Conservation (phyloP, 371 early-diverging fungal species). For the Coemansia sp. region DNA sequence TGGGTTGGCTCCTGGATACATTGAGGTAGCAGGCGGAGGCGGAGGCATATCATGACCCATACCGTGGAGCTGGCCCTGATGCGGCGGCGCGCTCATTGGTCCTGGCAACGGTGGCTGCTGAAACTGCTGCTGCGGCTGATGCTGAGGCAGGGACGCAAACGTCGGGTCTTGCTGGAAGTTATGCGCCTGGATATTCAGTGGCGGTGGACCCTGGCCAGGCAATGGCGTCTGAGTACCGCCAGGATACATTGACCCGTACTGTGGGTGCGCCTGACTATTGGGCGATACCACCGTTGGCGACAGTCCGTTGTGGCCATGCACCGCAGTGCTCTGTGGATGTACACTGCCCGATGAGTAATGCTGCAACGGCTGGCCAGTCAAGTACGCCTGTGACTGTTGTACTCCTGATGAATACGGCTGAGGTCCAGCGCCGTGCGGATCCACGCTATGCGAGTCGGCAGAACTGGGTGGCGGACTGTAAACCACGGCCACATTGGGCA, state of each 20-base stretch:
- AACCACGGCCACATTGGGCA: conserved; percentile 27
- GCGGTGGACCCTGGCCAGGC: conserved; percentile 38
- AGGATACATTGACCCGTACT: conserved; percentile 16
- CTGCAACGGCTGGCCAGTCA: conserved; percentile 8
- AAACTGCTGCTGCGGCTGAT: conserved; percentile 15
- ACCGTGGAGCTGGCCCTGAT: conserved; percentile 12
- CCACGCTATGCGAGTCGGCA: conserved; percentile 1
- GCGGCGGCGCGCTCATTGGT: conserved; percentile 15
- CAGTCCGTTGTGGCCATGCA: neutral
- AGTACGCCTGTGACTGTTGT: conserved; percentile 6
- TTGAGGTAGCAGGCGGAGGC: neutral
- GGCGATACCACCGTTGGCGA: neutral
- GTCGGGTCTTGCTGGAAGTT: neutral
- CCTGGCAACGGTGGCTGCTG: conserved; percentile 6
- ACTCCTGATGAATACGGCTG: conserved; percentile 23
- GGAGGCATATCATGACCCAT: conserved; percentile 8
- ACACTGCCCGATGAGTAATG: conserved; percentile 28
- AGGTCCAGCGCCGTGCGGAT: conserved; percentile 22
- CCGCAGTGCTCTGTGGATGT: neutral
- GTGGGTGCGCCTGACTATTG: conserved; percentile 7
- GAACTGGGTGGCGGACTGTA: conserved; percentile 13
- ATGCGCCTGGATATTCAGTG: conserved; percentile 16
- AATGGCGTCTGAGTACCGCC: conserved; percentile 27
- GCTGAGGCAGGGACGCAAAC: conserved; percentile 7
- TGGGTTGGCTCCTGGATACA: conserved; percentile 7